Percentiles rank a stretch among this genome's conserved stretches.
Conservation (phyloP, 1,284 basidiomycete species). For the Laetiporus sulphureus region DNA sequence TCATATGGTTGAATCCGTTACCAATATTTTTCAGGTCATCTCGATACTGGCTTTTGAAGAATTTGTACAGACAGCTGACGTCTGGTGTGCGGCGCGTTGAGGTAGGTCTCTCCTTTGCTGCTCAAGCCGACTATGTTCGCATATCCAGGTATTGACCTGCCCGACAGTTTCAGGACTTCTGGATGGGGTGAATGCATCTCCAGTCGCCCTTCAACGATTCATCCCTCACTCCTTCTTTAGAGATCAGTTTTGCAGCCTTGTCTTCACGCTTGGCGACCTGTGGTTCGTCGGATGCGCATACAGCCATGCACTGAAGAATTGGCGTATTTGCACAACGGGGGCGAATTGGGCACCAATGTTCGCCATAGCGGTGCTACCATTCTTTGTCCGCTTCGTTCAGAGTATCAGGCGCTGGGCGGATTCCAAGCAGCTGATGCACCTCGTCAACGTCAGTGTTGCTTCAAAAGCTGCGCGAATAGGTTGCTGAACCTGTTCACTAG, state of each 20-base stretch:
- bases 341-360: constrained; percentile 56
- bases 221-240: too few relatives aligned
- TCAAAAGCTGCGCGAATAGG: not conserved
- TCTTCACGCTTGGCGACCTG: constrained; percentile 68
- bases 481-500: constrained; percentile 29
- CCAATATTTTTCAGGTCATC: constrained; percentile 60
- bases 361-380: constrained; percentile 51
- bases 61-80: constrained; percentile 53
- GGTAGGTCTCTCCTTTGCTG: constrained; percentile 39
- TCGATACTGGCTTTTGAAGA: constrained; percentile 76
- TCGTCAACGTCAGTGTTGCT: constrained; percentile 55
- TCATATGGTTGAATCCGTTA: constrained; percentile 74
- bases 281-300: constrained; percentile 76
- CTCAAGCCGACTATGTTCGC: too few relatives aligned
- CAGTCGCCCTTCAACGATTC: too few relatives aligned
- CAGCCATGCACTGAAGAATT: constrained; percentile 42
- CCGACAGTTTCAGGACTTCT: constrained; percentile 72
- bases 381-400: constrained; percentile 75
- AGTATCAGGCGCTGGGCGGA: constrained; percentile 84
- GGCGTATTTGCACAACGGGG: constrained; percentile 35
- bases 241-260: constrained; percentile 78
- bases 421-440: constrained; percentile 66
- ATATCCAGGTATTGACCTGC: too few relatives aligned
- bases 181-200: constrained; percentile 66
- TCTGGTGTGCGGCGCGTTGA: constrained; percentile 75